phyloP scores from a whole-genome alignment of 169 alveolate genomes.

The Theileria equi region DNA sequence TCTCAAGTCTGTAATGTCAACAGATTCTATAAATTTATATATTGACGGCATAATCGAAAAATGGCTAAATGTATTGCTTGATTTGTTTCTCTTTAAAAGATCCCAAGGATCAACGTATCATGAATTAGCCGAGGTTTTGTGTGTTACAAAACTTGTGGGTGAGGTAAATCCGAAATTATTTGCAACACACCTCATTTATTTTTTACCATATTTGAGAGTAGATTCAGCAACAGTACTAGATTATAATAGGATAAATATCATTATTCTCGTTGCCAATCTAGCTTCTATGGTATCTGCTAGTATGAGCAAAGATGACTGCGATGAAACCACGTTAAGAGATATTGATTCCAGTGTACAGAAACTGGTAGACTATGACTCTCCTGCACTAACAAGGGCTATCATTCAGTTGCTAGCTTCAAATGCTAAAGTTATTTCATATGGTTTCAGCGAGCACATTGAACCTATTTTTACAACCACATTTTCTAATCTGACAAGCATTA shows the following conservation, averaged over 20 bases:
- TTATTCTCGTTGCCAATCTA: conserved; percentile 41
- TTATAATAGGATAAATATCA: conserved; percentile 10
- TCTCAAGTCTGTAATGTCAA: not conserved
- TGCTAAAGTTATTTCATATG: not conserved
- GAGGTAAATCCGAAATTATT: conserved; percentile 36
- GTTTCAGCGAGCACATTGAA: not conserved
- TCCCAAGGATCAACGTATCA: conserved; percentile 27
- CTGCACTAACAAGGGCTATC: conserved; percentile 42
- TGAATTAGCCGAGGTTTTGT: conserved; percentile 37
- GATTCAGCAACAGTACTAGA: conserved; percentile 15
- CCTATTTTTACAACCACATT: conserved; percentile 18
- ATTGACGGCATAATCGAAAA: conserved; percentile 9
- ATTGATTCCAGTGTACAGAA: conserved; percentile 3
- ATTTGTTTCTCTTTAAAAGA: conserved; percentile 23
- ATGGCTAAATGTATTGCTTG: conserved; percentile 39
- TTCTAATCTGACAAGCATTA: conserved; percentile 10
- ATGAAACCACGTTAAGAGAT: not conserved
- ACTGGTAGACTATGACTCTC: conserved; percentile 38
- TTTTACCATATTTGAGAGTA: conserved; percentile 35
- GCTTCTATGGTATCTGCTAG: conserved; percentile 25
- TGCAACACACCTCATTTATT: conserved; percentile 33
- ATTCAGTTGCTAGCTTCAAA: conserved; percentile 33
- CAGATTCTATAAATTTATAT: not conserved
- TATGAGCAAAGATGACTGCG: not conserved
- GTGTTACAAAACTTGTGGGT: conserved; percentile 44